These are phyloP conservation scores for Neurospora terricola DNA, from an alignment of 495 filamentous ascomycete species.

Conservation along the genomic window DNA sequence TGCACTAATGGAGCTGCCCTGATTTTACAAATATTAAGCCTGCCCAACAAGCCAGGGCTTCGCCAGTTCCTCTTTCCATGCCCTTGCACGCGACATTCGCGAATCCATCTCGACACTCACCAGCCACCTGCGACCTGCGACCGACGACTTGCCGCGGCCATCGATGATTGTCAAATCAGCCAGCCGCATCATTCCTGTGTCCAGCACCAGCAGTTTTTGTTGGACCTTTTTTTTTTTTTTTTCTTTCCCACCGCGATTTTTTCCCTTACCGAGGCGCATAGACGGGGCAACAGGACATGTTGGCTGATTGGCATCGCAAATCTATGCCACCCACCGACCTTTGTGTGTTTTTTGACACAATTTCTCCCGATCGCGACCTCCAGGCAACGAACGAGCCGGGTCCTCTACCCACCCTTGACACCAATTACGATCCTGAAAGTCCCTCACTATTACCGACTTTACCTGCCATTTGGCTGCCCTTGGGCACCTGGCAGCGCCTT, in stretches of 20 bases:
- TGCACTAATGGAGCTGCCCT: conserved; percentile 5
- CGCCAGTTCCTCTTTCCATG: neutral
- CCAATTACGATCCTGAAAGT: neutral
- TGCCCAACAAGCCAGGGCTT: neutral
- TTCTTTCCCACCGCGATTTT: neutral
- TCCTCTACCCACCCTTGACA: neutral
- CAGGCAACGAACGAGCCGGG: neutral
- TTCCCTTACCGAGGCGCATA: neutral
- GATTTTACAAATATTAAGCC: conserved; percentile 17
- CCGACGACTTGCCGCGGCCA: neutral
- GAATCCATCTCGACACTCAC: neutral
- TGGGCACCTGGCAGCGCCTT: neutral
- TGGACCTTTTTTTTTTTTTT: neutral
- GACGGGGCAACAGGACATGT: neutral
- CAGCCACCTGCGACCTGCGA: neutral
- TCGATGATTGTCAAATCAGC: neutral
- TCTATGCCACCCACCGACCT: neutral
- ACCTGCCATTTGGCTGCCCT: neutral
- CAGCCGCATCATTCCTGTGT: neutral
- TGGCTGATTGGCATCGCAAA: neutral
- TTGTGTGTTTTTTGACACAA: neutral
- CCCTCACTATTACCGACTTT: neutral
- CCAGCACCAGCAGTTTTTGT: neutral
- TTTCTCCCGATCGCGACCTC: neutral
- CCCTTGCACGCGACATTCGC: neutral